Conservation (phyloP, 768 basidiomycete genomes). For the Obba rivulosa region DNA sequence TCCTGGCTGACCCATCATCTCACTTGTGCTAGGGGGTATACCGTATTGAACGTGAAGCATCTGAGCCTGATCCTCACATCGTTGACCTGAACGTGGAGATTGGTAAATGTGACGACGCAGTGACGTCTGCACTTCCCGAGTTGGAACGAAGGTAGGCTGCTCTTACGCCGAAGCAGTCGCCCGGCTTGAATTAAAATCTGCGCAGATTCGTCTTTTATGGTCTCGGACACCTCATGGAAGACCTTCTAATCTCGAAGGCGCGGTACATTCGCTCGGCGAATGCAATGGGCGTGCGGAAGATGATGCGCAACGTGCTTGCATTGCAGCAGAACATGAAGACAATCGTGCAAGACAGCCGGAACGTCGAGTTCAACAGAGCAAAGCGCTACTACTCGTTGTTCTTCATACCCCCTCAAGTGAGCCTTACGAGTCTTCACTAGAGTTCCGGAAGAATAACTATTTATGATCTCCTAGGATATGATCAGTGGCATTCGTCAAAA, state of each 20-base stretch:
- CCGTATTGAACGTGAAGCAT: constrained; percentile 70
- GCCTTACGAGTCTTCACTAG: constrained; percentile 13
- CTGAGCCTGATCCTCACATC: constrained; percentile 89
- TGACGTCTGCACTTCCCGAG: constrained; percentile 54
- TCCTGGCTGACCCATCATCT: not conserved
- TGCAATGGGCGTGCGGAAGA: constrained; percentile 75
- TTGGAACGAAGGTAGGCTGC: constrained; percentile 61
- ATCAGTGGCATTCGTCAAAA: constrained; percentile 61
- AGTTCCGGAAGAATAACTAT: not conserved
- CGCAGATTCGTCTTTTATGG: constrained; percentile 84
- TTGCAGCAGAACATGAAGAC: constrained; percentile 89
- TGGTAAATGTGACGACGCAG: constrained; percentile 66
- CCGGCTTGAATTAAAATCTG: not conserved
- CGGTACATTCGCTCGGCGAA: constrained; percentile 67
- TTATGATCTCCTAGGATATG: constrained; percentile 54
- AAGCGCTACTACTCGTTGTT: constrained; percentile 83
- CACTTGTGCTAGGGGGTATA: constrained; percentile 67
- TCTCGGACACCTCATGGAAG: constrained; percentile 79
- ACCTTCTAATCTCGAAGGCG: constrained; percentile 71
- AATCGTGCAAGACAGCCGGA: constrained; percentile 52
- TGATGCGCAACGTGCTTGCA: constrained; percentile 83
- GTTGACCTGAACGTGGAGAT: constrained; percentile 82
- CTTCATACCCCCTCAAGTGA: constrained; percentile 64
- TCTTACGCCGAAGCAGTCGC: constrained; percentile 6
- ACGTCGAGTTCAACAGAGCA: constrained; percentile 69